Conservation (phyloP, 352 stramenopile genomes). For the Blastocystis sp. region DNA sequence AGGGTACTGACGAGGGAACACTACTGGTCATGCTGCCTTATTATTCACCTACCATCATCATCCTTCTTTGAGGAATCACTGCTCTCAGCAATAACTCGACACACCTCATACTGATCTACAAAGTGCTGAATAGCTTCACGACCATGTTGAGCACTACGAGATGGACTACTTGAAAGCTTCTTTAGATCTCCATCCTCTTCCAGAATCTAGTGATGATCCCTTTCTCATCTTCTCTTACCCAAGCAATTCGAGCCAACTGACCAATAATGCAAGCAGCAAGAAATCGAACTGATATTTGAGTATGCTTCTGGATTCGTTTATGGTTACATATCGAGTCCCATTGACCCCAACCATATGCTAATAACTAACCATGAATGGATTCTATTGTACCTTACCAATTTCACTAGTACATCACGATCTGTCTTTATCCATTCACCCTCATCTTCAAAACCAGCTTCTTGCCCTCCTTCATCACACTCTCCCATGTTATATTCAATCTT, state of each 20-base stretch:
- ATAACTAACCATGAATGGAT: conserved; percentile 65
- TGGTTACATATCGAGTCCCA: conserved; percentile 72
- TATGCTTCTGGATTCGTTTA: conserved; percentile 67
- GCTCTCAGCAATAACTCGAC: background rate
- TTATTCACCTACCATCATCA: background rate
- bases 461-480: conserved; percentile 67
- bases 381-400: too few relatives aligned
- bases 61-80: background rate
- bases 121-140: background rate
- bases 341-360: conserved; percentile 74
- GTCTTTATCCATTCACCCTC: conserved; percentile 59
- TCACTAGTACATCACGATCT: conserved; percentile 48
- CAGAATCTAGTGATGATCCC: background rate
- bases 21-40: background rate
- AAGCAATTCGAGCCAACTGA: conserved; percentile 8
- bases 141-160: background rate
- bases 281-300: conserved; percentile 66
- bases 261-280: conserved; percentile 65
- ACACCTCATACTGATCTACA: background rate
- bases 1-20: conserved; percentile 7
- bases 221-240: too few relatives aligned
- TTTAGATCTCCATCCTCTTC: background rate
- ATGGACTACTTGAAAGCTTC: background rate
- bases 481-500: background rate
- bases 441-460: conserved; percentile 61